Percentiles rank a stretch among this genome's conserved stretches.
Conservation (phyloP, 495 filamentous ascomycete species). For the Lentithecium fluviatile region DNA sequence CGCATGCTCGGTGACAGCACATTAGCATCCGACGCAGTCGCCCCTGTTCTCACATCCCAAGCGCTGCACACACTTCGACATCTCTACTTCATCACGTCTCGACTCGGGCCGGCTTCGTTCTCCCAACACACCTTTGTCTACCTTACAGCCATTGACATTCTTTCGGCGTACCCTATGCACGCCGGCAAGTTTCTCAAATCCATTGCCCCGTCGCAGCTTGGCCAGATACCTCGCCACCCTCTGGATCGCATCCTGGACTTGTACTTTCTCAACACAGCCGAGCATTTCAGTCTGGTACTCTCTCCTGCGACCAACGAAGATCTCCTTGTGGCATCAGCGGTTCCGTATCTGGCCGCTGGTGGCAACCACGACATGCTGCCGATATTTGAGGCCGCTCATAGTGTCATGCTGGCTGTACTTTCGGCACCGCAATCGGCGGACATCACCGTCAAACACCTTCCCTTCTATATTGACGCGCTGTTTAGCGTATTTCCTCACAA, state of each 20-base stretch:
- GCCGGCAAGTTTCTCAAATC: slow-evolving; percentile 68
- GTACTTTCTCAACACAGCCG: slow-evolving; percentile 86
- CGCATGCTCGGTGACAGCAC: slow-evolving; percentile 59
- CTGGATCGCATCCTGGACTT: slow-evolving; percentile 78
- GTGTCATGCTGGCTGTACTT: slow-evolving; percentile 76
- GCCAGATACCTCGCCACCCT: slow-evolving; percentile 69
- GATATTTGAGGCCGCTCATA: slow-evolving; percentile 92
- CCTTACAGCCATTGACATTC: slow-evolving; percentile 83
- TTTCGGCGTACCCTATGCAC: slow-evolving; percentile 69
- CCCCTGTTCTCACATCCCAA: slow-evolving; percentile 72
- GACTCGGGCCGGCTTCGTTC: slow-evolving; percentile 69
- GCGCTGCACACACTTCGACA: slow-evolving; percentile 76
- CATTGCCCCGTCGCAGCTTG: slow-evolving; percentile 57
- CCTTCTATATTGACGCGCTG: slow-evolving; percentile 81
- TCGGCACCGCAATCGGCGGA: slow-evolving; percentile 73
- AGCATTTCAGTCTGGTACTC: slow-evolving; percentile 77
- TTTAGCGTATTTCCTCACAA: slow-evolving; percentile 83
- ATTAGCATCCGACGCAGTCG: slow-evolving; percentile 57
- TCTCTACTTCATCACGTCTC: slow-evolving; percentile 83
- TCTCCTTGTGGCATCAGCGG: slow-evolving; percentile 69
- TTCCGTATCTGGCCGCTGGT: slow-evolving; percentile 71
- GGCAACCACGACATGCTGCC: slow-evolving; percentile 58
- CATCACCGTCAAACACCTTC: slow-evolving; percentile 69
- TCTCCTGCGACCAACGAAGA: slow-evolving; percentile 64
- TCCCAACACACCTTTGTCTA: slow-evolving; percentile 83